A percentile compares a stretch with the other conserved stretches of the same genome.
phyloP scores from a whole-genome alignment of 2,329 filamentous ascomycete species.

The Fusarium incarnatum region DNA sequence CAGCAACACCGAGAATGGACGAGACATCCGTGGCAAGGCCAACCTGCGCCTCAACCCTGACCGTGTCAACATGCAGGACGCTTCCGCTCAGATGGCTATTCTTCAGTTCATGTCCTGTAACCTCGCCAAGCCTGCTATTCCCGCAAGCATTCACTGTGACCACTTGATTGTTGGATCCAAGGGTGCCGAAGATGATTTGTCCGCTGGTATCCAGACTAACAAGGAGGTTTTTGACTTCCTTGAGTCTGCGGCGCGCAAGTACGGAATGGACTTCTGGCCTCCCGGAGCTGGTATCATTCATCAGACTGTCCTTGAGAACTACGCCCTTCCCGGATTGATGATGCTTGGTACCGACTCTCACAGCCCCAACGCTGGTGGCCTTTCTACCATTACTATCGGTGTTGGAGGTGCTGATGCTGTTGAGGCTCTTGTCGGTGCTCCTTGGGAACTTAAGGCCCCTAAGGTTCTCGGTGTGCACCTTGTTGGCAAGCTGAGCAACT shows the following conservation, averaged over 20 bases:
- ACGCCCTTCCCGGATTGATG: conserved; percentile 96
- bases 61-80: conserved; percentile 98
- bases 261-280: conserved; percentile 96
- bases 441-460: conserved; percentile 97
- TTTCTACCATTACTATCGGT: conserved; percentile 94
- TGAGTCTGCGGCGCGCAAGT: conserved; percentile 90
- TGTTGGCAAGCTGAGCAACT: conserved; percentile 85
- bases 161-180: conserved; percentile 97
- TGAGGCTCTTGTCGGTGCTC: conserved; percentile 93
- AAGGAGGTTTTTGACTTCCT: conserved; percentile 98
- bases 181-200: conserved; percentile 87
- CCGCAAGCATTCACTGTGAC: conserved; percentile 98
- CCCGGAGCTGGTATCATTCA: conserved; percentile 96
- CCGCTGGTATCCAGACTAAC: conserved; percentile 87
- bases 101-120: conserved; percentile 99
- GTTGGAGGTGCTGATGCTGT: conserved; percentile 98
- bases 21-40: conserved; percentile 84
- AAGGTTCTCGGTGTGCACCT: conserved; percentile 88
- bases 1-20: conserved; percentile 83
- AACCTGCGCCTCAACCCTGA: conserved; percentile 98
- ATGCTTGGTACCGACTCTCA: conserved; percentile 99
- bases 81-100: conserved; percentile 97
- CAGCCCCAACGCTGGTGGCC: conserved; percentile 95
- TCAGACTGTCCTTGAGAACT: conserved; percentile 98
- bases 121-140: conserved; percentile 87